Base-by-base conservation (phyloP, 2,329 filamentous ascomycete genomes). In the Alternaria postmessia region DNA sequence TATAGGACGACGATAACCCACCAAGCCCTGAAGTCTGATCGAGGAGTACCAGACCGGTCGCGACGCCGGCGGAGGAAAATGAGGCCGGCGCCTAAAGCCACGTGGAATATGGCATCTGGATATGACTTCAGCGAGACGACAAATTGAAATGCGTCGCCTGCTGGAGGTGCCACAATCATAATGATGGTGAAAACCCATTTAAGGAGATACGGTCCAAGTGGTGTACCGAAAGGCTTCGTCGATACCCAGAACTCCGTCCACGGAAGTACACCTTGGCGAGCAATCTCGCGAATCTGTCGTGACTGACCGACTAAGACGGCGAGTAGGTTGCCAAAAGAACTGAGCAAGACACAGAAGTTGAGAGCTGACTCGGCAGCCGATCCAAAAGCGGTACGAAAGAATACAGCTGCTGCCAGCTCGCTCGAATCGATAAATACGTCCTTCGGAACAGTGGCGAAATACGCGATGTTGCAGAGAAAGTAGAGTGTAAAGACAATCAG, bases 61-160 rank as follows among this genome's bases (percentile, higher is more conserved):
- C 72, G 66, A 4, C 66, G 69, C 34, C 67, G 66, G 3, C 72
- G 68, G 26, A 75, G 58, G 32, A 57, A 64, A 51, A 73, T 74
- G 34, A 75, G 57, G 12, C 72, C 72, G 2, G 68, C 55, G 4
- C 67, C 65, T 67, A 75, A 68, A n/a, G 71, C 49, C 54, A 73
- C 70, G 38, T 68, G 44, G 51, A 69, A 74, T 20, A 74, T 52
- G 1, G 63, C 62, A 51, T 73, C 68, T 1, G 73, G 73, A 24
- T 75, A 75, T 8, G 66, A 70, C 5, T 68, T 52, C 4, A 74
- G 51, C 52, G 72, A 70, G 20, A 88, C 84, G 12, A 90, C 79
- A 65, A 89, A 89, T 59, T 86, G 84, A 72, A 90, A 90, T 0
- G 88, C 88, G 69, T 90, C 87, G 1, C 88, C 87, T 0, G 86